Percentiles rank a stretch among this genome's conserved stretches.
These are phyloP conservation scores for Calonectria crousiana DNA, from an alignment of 2,329 filamentous ascomycete species.

Conservation along the genomic window DNA sequence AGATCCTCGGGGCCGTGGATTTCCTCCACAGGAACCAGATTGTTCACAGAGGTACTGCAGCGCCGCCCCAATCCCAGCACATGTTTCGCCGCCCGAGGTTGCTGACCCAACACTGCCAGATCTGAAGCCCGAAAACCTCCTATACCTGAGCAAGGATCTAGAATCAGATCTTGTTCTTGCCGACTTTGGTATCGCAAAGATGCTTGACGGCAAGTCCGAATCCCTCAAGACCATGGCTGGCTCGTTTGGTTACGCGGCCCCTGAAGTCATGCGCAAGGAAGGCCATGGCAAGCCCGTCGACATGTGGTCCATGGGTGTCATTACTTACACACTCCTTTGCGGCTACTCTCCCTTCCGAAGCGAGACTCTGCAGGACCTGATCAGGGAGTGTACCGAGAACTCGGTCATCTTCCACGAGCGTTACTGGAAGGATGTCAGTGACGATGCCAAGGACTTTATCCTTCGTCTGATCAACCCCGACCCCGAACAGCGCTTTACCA, in stretches of 20 bases:
- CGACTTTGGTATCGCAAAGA: slow-evolving; percentile 99
- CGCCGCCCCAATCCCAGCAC: neutral
- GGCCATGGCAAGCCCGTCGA: slow-evolving; percentile 98
- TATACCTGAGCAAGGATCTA: slow-evolving; percentile 84
- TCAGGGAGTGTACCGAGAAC: slow-evolving; percentile 90
- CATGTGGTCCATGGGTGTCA: slow-evolving; percentile 99
- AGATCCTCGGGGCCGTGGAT: slow-evolving; percentile 92
- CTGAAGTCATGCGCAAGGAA: slow-evolving; percentile 97
- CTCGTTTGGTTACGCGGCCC: slow-evolving; percentile 97
- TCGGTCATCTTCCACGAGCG: slow-evolving; percentile 95
- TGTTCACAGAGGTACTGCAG: slow-evolving; percentile 84
- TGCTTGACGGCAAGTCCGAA: slow-evolving; percentile 90
- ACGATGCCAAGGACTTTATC: slow-evolving; percentile 97
- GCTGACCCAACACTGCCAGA: slow-evolving; percentile 64
- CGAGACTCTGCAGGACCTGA: slow-evolving; percentile 91
- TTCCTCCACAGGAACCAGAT: slow-evolving; percentile 96
- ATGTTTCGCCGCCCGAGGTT: neutral
- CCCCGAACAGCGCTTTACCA: slow-evolving; percentile 81
- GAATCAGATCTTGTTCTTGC: slow-evolving; percentile 92
- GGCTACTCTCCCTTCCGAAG: slow-evolving; percentile 98
- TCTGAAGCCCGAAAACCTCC: slow-evolving; percentile 96
- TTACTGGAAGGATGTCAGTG: slow-evolving; percentile 98
- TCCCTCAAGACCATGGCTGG: slow-evolving; percentile 98
- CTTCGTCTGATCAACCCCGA: slow-evolving; percentile 81
- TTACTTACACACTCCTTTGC: slow-evolving; percentile 97